Evolutionary conservation across 768 basidiomycete genomes (phyloP), one percentile per base, ranked within the genome.

Genomic region (Lentinula raphanica): DNA sequence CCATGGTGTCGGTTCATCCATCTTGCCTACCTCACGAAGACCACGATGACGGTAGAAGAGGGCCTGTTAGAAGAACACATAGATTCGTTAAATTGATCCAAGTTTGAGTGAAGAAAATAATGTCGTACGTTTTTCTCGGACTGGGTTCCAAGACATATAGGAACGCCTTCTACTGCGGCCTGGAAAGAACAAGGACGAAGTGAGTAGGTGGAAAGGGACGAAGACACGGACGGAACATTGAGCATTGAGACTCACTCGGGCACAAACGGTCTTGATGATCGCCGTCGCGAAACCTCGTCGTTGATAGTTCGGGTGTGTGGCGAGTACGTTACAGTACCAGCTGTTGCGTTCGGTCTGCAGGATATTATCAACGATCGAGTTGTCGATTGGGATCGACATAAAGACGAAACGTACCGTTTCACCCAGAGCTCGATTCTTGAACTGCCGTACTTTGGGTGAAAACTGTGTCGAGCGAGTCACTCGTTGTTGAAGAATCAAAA

Each of bases 1-100:
- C 50, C 50, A 51, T 1, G 50, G 50, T 19, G 50, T 51, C 50
- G 15, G 5, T 36, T 51, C 50, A 51, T 51, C 50, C 50, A 58
- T 50, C 49, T 29, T 32, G 31, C 57, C 48, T 32, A 51, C 50
- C 21, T 51, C 50, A 19, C 11, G 50, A 11, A 51, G 19, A 5
- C 50, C 28, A 35, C 31, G 19, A 15, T 32, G 9, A 21, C 50
- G 29, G 21, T 51, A 51, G 28, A 51, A 51, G 15, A 19, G 8
- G 17, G 50, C 50, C 50, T 51, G 19, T 25, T 21, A 9, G n/a
- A 6, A n/a, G 28, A 17, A 50, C 19, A 4, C n/a, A n/a, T n/a
- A n/a, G 49, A 25, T 50, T 50, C 8, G 28, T 17, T 7, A 28
- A 13, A n/a, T n/a, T 21, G 32, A 51, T 32, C 50, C 25, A n/a